phyloP scores from a whole-genome alignment of 805 yeast species.

The Starmerella bombicola region DNA sequence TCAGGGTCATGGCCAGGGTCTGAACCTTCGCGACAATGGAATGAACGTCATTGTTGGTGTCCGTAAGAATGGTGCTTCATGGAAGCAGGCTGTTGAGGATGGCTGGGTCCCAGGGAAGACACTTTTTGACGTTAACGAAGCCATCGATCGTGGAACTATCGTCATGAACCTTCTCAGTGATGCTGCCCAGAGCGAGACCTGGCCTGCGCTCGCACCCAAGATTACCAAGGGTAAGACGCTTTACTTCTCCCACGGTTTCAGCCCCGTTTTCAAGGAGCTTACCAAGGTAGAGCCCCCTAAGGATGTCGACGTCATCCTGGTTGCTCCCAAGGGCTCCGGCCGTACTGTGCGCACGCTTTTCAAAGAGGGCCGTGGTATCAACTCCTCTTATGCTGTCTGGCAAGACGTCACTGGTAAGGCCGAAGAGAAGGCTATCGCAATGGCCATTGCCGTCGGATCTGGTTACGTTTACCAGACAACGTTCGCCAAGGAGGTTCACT shows the following conservation, averaged over 20 bases:
- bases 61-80: constrained; percentile 95
- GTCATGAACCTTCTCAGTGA: constrained; percentile 97
- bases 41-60: constrained; percentile 96
- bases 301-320: constrained; percentile 91
- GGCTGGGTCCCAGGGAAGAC: constrained; percentile 99
- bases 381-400: constrained; percentile 99
- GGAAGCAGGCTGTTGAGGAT: constrained; percentile 99
- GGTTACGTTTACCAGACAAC: constrained; percentile 99
- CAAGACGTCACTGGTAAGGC: constrained; percentile 98
- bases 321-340: constrained; percentile 99
- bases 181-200: constrained; percentile 99
- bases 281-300: constrained; percentile 93
- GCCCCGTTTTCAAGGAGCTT: constrained; percentile 96
- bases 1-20: constrained; percentile 99
- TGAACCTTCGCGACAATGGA: constrained; percentile 98
- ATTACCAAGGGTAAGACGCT: constrained; percentile 94
- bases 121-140: constrained; percentile 90
- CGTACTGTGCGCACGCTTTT: constrained; percentile 98
- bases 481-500: constrained; percentile 97
- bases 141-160: constrained; percentile 81
- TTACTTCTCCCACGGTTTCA: constrained; percentile 99
- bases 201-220: constrained; percentile 76
- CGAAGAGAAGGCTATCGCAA: constrained; percentile 96
- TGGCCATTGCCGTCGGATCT: constrained; percentile 98
- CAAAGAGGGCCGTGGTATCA: constrained; percentile 99